Base-by-base conservation (phyloP, 164 flowering plant genomes). In the Tinospora cordifolia region DNA sequence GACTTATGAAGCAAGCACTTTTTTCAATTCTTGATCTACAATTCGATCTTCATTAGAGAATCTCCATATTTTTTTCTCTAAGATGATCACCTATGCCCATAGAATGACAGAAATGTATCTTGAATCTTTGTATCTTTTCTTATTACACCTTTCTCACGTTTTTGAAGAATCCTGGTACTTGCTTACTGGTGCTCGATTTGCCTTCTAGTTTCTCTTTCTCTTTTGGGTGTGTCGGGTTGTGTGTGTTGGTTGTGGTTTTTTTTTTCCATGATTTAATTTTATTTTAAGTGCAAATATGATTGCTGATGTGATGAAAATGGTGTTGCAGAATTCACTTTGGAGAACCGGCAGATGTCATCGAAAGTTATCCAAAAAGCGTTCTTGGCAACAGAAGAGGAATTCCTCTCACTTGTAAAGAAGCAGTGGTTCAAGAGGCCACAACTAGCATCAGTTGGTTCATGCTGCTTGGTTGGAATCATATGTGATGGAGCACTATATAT, bases 361-460 rank as follows among this genome's bases (percentile, higher is more conserved):
- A 88, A 87, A 76, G 90, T 85, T 47, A 92, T 90, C 68, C 82
- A 49, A 57, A 86, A 83, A 81, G 90, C 93, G 25, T 90, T 83
- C 71, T 72, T 84, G 69, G 87, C 85, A 8, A 90, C 97, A 4
- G 97, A 93, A 77, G 96, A 89, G 69, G 89, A 81, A 30, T 93
- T 90, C 68, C 82, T 91, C 36, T 76, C 83, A 63, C 73, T 84
- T 19, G 97, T 89, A 25, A 83, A 66, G 81, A 81, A 82, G 68
- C 87, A 87, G 66, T 90, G 95, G 95, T 72, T 65, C 11, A 79
- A 0, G 14, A 87, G 78, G 57, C 97, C 98, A 49, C 90, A 87
- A 65, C 70, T 91, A 70, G 98, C 97, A 65, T 86, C 98, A 13
- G 97, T 88, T 30, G 98, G 97, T n/a, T 70, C 98, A 26, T 93